Percentiles rank a stretch among this genome's conserved stretches.
Conservation (phyloP, 495 filamentous ascomycete species). For the Glonium stellatum region DNA sequence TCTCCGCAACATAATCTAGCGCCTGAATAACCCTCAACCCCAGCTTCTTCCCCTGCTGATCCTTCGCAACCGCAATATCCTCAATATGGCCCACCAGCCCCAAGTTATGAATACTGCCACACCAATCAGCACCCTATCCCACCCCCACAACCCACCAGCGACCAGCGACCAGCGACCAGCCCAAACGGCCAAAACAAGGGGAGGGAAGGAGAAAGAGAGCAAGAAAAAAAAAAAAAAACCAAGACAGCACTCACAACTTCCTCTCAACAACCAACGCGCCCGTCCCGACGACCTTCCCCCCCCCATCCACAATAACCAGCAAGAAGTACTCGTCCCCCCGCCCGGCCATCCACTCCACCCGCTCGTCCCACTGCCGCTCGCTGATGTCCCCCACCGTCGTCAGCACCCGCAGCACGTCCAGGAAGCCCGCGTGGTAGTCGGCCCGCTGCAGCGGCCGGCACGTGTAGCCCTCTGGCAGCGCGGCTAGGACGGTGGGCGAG, state of each 20-base stretch:
- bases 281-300: constrained; percentile 68
- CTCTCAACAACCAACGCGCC: constrained; percentile 79
- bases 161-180: too few species aligned
- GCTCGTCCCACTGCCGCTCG: constrained; percentile 61
- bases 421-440: constrained; percentile 74
- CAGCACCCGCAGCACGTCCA: constrained; percentile 84
- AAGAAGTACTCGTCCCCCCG: constrained; percentile 79
- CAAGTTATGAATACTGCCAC: constrained; percentile 58
- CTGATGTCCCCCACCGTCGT: constrained; percentile 88
- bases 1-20: constrained; percentile 76
- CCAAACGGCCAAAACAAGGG: too few species aligned
- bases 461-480: constrained; percentile 72
- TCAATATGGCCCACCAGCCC: constrained; percentile 92
- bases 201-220: too few species aligned
- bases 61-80: constrained; percentile 89
- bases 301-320: constrained; percentile 70
- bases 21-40: constrained; percentile 90
- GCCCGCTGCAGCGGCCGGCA: constrained; percentile 70
- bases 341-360: constrained; percentile 76
- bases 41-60: constrained; percentile 94
- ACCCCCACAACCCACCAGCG: background rate
- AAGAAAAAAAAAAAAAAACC: too few species aligned
- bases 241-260: constrained; percentile 58
- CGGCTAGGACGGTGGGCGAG: constrained; percentile 61
- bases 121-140: background rate